These are phyloP conservation scores for Spathaspora sp. DNA, from an alignment of 805 yeast species.

Conservation along the genomic window DNA sequence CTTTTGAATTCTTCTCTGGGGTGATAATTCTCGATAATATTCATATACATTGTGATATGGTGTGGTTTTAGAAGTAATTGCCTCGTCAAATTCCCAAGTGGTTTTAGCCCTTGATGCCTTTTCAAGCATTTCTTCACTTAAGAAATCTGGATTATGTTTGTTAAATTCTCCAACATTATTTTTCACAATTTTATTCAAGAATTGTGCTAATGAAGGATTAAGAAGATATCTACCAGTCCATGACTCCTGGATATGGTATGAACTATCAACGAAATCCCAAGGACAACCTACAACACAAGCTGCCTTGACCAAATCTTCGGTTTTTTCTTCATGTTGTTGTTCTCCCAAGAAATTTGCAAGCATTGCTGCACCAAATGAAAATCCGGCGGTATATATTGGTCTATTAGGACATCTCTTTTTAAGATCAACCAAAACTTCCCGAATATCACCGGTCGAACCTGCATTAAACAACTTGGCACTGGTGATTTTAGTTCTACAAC, in stretches of 20 bases:
- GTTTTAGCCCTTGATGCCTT: constrained; percentile 19
- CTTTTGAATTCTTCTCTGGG: constrained; percentile 46
- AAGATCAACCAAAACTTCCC: constrained; percentile 51
- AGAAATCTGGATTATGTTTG: constrained; percentile 22
- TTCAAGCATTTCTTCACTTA: constrained; percentile 18
- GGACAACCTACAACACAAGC: constrained; percentile 63
- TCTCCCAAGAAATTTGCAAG: constrained; percentile 72
- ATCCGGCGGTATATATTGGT: constrained; percentile 69
- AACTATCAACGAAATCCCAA: constrained; percentile 64
- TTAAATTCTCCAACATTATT: constrained; percentile 32
- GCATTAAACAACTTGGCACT: constrained; percentile 71
- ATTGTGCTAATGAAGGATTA: constrained; percentile 29
- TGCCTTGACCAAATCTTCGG: constrained; percentile 33
- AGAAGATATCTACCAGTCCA: constrained; percentile 33
- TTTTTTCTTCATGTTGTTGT: constrained; percentile 40
- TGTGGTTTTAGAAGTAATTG: constrained; percentile 60
- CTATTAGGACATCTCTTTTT: constrained; percentile 51
- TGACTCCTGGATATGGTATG: constrained; percentile 36
- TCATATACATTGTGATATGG: constrained; percentile 62
- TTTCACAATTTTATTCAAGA: constrained; percentile 28
- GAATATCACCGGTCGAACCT: constrained; percentile 66
- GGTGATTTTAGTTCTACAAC: constrained; percentile 65
- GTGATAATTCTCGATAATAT: constrained; percentile 63
- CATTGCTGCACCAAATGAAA: constrained; percentile 75
- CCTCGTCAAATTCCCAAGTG: constrained; percentile 59